phyloP scores from a whole-genome alignment of 2,329 filamentous ascomycete genomes.

The Leptodontidium sp. region DNA sequence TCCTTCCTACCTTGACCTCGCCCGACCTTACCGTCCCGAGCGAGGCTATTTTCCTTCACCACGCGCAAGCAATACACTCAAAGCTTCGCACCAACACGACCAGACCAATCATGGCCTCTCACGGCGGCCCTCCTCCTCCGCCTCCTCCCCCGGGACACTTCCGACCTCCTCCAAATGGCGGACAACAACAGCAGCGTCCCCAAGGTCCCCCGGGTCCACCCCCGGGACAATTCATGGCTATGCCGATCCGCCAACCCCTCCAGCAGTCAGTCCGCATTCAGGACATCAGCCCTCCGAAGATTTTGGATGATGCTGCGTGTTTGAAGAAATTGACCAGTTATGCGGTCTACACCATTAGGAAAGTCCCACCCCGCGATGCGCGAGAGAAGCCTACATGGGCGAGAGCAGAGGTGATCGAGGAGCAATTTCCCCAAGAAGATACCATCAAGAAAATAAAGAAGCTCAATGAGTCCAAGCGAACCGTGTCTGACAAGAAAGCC shows the following conservation, averaged over 20 bases:
- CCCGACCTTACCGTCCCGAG: not conserved
- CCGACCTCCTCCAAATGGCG: not conserved
- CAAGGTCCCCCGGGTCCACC: constrained; percentile 23
- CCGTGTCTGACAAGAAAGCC: constrained; percentile 43
- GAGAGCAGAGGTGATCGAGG: constrained; percentile 38
- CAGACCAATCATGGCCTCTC: constrained; percentile 8
- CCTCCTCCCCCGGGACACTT: constrained; percentile 28
- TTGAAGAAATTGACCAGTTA: constrained; percentile 42
- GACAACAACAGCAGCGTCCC: constrained; percentile 9
- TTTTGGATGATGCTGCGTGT: constrained; percentile 37
- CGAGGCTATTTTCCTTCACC: not conserved
- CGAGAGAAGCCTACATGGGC: constrained; percentile 44
- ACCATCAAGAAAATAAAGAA: constrained; percentile 42
- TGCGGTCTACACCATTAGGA: constrained; percentile 39
- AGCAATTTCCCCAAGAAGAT: constrained; percentile 41
- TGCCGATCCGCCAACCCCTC: constrained; percentile 27
- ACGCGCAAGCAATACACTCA: not conserved
- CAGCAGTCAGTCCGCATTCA: constrained; percentile 35
- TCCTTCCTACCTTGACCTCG: not conserved
- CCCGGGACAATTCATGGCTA: constrained; percentile 19
- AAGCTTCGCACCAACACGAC: not conserved
- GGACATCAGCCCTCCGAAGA: constrained; percentile 37
- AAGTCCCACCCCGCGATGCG: constrained; percentile 32
- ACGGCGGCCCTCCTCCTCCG: constrained; percentile 26
- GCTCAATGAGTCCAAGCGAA: constrained; percentile 37